Evolutionary conservation across 106 monocot species (phyloP).

Genomic region (Acorus calamus): DNA sequence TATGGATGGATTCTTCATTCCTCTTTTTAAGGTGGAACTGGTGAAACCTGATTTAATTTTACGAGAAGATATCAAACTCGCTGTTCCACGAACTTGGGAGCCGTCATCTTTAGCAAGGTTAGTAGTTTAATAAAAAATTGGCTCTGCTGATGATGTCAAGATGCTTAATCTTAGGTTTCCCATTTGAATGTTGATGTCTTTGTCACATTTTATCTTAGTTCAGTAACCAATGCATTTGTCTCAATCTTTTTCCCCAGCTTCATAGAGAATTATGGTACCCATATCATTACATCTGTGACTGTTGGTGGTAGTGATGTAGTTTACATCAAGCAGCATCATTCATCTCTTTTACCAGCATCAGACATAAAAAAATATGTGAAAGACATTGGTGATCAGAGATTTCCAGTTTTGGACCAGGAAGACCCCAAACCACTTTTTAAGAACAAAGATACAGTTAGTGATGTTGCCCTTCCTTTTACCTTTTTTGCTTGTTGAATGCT

Average conservation of each 20-base stretch:
- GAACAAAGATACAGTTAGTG: constrained; percentile 28
- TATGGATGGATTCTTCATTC: constrained; percentile 59
- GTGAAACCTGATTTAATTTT: constrained; percentile 25
- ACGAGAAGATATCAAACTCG: constrained; percentile 45
- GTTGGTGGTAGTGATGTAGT: constrained; percentile 96
- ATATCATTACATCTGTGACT: constrained; percentile 79
- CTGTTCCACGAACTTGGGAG: constrained; percentile 71
- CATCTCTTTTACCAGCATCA: constrained; percentile 52
- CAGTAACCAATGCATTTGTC: background rate
- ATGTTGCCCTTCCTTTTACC: background rate
- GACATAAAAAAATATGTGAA: constrained; percentile 76
- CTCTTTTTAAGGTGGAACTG: constrained; percentile 49
- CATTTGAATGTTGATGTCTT: background rate
- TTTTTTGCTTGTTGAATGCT: background rate
- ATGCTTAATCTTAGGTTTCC: background rate
- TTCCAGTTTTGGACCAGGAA: constrained; percentile 34
- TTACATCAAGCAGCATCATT: constrained; percentile 77
- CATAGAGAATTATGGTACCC: constrained; percentile 92
- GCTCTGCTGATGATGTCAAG: background rate
- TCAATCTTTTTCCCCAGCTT: constrained; percentile 42
- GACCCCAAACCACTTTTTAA: constrained; percentile 7
- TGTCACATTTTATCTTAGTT: background rate
- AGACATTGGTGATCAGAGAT: constrained; percentile 75
- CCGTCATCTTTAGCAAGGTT: constrained; percentile 79
- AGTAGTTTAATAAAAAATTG: constrained; percentile 7